Evolutionary conservation across 176 grass and related monocot genomes (phyloP).

Genomic region (Ensete glaucum): DNA sequence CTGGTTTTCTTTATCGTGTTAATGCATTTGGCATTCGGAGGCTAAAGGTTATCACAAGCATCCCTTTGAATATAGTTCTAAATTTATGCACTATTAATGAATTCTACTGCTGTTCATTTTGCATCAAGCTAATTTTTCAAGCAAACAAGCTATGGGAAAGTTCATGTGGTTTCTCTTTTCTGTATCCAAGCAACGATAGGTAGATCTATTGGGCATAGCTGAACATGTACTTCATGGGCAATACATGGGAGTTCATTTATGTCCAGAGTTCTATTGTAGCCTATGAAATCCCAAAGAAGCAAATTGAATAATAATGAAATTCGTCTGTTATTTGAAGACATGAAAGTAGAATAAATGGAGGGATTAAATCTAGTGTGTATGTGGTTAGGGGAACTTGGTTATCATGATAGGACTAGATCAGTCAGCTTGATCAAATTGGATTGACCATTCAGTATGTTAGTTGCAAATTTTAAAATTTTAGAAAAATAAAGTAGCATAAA

Average conservation of each 20-base stretch:
- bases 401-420: too few relatives aligned
- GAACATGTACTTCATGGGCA: not conserved
- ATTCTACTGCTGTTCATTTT: not conserved
- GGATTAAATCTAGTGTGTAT: too few relatives aligned
- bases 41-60: slow-evolving; percentile 46
- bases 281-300: not conserved
- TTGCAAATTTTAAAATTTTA: too few relatives aligned
- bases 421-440: too few relatives aligned
- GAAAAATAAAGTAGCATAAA: too few relatives aligned
- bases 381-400: too few relatives aligned
- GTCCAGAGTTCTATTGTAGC: not conserved
- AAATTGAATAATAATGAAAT: not conserved
- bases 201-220: not conserved
- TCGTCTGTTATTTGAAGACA: not conserved
- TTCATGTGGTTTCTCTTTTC: not conserved
- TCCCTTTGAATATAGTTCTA: not conserved
- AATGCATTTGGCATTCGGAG: slow-evolving; percentile 62
- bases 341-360: too few relatives aligned
- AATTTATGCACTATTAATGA: too few relatives aligned
- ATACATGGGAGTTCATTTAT: not conserved
- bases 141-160: too few relatives aligned
- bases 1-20: slow-evolving; percentile 66
- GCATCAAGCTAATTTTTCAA: not conserved
- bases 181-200: not conserved
- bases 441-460: too few relatives aligned